Evolutionary conservation across 257 asterid genomes (phyloP), one percentile per base, ranked within the genome.

Genomic region (Henckelia pumila): DNA sequence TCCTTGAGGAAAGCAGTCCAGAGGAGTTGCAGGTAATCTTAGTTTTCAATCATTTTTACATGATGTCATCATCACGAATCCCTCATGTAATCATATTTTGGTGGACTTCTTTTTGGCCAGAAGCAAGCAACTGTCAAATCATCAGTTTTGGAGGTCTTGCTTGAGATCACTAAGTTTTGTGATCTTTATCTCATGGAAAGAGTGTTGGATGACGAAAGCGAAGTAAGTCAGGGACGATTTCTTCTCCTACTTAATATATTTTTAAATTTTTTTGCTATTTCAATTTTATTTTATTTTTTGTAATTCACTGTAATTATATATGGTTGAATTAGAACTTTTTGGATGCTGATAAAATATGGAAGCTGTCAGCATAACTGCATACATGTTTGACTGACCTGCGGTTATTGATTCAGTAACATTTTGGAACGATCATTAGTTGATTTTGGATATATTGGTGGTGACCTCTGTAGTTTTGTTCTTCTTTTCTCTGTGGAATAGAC

Each of bases 171-270:
- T 6, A 90, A 91, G 79, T 88, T 76, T 70, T 88, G 95, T 71
- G 99, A 93, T 83, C 89, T 93, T 65, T 93, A 93, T 87, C 91
- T 93, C 69, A 93, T 93, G 99, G 99, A 93, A 68, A 82, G 90
- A 71, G 96, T 93, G 68, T 78, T 93, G 76, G 96, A 93, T 74
- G 99, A 91, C 59, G 91, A 84, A 75, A 88, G 88, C 58, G 99
- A 85, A 77, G 99, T 93, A 74, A 79, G 82, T 56, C 65, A 61
- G 75, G 28, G 7, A 40, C 59, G 56, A 30, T 55, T 61, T 70
- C 71, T 65, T 56, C 69, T 60, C 49, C 30, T 70, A n/a, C n/a
- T 53, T 56, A 24, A 8, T 55, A 66, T 16, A 6, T 3, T n/a
- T 53, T n/a, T 53, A 11, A 13, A 50, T 21, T 47, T 69, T 66